These are phyloP conservation scores for Phytophthora melonis DNA, from an alignment of 352 stramenopile species.

Conservation along the genomic window DNA sequence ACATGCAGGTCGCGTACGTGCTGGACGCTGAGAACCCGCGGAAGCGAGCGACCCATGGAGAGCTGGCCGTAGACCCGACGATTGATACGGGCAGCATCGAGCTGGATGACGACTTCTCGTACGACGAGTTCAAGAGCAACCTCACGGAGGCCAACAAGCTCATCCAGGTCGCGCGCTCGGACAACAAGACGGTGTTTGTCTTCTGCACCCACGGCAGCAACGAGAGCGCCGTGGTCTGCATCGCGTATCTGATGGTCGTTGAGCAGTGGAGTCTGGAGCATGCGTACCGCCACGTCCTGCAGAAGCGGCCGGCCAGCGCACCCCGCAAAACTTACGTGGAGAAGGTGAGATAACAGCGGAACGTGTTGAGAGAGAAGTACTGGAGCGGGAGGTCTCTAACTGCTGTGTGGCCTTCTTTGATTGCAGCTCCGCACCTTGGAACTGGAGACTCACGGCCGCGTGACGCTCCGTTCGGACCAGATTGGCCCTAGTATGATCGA, in stretches of 20 bases:
- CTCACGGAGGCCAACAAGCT: constrained; percentile 55
- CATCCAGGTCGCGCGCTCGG: constrained; percentile 46
- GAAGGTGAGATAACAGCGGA: constrained; percentile 62
- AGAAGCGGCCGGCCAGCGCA: constrained; percentile 66
- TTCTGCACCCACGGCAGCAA: constrained; percentile 81
- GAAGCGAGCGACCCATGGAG: constrained; percentile 43
- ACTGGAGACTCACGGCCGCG: constrained; percentile 61
- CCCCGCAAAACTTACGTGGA: constrained; percentile 75
- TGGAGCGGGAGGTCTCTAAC: background rate
- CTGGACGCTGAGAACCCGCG: constrained; percentile 74
- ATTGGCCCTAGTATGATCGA: constrained; percentile 82
- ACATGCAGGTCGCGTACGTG: constrained; percentile 57
- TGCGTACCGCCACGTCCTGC: constrained; percentile 66
- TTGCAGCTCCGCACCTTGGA: constrained; percentile 61
- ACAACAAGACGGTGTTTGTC: constrained; percentile 68
- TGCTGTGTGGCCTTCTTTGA: background rate
- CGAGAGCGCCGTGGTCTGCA: constrained; percentile 74
- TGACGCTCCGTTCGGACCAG: constrained; percentile 68
- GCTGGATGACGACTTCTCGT: constrained; percentile 72
- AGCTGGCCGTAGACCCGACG: constrained; percentile 30
- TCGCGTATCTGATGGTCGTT: constrained; percentile 69
- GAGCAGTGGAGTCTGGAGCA: constrained; percentile 70
- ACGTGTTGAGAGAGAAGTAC: background rate
- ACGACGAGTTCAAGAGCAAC: constrained; percentile 63
- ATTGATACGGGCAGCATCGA: constrained; percentile 56